A percentile compares a stretch with the other conserved stretches of the same genome.
Conservation (phyloP, 169 alveolate genomes). For the Babesia sp. region DNA sequence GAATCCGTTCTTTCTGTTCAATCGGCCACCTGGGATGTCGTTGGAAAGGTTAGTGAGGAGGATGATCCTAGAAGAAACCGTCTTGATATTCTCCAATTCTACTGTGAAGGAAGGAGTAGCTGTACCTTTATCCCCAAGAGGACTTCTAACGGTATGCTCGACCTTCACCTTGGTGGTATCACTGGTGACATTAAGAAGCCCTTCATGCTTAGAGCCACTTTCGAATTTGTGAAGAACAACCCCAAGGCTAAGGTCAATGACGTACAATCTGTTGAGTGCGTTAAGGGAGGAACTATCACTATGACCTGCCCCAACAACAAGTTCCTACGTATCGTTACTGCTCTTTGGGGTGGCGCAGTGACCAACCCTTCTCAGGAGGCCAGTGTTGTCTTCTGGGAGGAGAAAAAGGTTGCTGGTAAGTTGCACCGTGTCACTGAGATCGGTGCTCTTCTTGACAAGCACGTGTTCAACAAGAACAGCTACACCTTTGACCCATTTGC, state of each 20-base stretch:
- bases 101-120: conserved; percentile 59
- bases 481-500: conserved; percentile 18
- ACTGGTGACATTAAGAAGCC: conserved; percentile 20
- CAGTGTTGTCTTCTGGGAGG: conserved; percentile 26
- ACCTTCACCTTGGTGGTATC: conserved; percentile 62
- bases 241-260: background rate
- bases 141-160: conserved; percentile 50
- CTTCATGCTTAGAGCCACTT: conserved; percentile 32
- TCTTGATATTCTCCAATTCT: conserved; percentile 47
- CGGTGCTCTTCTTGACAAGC: conserved; percentile 36
- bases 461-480: conserved; percentile 5
- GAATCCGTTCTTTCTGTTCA: conserved; percentile 29
- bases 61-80: conserved; percentile 57
- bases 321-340: conserved; percentile 39
- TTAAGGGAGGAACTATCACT: conserved; percentile 1
- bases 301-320: conserved; percentile 13
- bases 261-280: background rate
- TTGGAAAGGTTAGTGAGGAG: conserved; percentile 14
- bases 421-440: conserved; percentile 23
- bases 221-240: background rate
- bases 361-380: background rate
- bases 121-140: conserved; percentile 57
- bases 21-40: conserved; percentile 56
- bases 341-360: conserved; percentile 34
- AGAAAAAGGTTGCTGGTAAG: conserved; percentile 4